phyloP scores from a whole-genome alignment of 306 rosid species.

The Dryas drummondii region DNA sequence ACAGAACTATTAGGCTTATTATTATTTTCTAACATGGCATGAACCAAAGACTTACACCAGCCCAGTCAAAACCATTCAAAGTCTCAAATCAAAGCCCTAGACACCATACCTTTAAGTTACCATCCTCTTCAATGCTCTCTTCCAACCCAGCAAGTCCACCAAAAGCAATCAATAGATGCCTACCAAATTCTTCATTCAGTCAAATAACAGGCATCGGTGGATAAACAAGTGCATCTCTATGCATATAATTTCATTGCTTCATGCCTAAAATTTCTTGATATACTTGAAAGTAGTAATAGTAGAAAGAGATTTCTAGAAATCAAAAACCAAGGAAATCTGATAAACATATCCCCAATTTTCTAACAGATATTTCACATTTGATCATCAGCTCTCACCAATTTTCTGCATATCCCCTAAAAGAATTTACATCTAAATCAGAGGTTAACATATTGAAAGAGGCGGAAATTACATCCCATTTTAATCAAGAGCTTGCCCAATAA shows the following conservation, averaged over 20 bases:
- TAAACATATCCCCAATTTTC: background rate
- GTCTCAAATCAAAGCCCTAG: background rate
- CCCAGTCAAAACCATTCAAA: background rate
- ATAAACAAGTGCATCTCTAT: conserved; percentile 10
- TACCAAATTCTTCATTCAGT: conserved; percentile 36
- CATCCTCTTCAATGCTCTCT: conserved; percentile 92
- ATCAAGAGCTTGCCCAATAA: background rate
- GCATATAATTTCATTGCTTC: conserved; percentile 12
- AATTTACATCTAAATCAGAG: background rate
- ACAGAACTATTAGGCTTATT: background rate
- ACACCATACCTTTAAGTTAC: conserved; percentile 54
- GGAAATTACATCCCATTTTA: background rate
- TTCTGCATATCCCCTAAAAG: background rate
- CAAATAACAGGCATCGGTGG: conserved; percentile 21
- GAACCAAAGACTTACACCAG: background rate
- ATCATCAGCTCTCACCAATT: background rate
- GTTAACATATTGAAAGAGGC: conserved; percentile 2
- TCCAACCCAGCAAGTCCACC: conserved; percentile 99
- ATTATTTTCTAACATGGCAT: background rate
- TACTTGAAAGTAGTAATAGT: background rate
- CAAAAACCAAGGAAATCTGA: background rate
- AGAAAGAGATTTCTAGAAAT: background rate
- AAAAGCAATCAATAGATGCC: conserved; percentile 90
- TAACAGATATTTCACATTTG: no score
- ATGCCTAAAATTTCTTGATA: background rate